Conservation (phyloP, 805 yeast species). For the Candida takata region DNA sequence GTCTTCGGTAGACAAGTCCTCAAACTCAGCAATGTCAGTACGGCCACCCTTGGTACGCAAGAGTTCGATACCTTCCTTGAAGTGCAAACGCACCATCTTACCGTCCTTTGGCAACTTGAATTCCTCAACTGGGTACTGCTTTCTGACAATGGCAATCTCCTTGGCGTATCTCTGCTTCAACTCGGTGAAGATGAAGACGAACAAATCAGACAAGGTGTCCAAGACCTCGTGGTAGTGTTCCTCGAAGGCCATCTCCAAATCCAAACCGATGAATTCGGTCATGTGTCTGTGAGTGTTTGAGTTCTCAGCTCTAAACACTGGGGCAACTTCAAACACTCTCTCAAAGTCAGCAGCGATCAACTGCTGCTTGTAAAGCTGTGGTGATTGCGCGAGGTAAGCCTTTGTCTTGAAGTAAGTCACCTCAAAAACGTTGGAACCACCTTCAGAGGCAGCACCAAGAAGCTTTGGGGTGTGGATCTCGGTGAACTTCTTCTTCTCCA, state of each 20-base stretch:
- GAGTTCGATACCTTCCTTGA: conserved; percentile 85
- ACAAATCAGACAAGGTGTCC: conserved; percentile 58
- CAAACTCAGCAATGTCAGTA: conserved; percentile 68
- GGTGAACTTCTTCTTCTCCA: conserved; percentile 57
- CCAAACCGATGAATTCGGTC: conserved; percentile 98
- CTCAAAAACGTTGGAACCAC: conserved; percentile 96
- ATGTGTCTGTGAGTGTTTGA: conserved; percentile 98
- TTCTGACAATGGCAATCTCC: conserved; percentile 86
- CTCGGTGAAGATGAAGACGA: conserved; percentile 81
- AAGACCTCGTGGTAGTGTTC: conserved; percentile 94
- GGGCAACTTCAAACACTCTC: conserved; percentile 91
- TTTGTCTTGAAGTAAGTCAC: conserved; percentile 86
- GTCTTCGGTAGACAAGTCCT: conserved; percentile 88
- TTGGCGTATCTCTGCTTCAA: conserved; percentile 70
- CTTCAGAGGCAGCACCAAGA: conserved; percentile 93
- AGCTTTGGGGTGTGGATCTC: conserved; percentile 97
- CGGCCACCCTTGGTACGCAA: conserved; percentile 82
- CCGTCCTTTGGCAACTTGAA: conserved; percentile 91
- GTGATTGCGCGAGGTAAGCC: conserved; percentile 95
- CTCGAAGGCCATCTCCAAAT: conserved; percentile 96
- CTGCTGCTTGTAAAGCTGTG: conserved; percentile 97
- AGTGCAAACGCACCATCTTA: conserved; percentile 84
- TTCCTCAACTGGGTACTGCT: conserved; percentile 96
- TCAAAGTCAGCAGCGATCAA: conserved; percentile 97
- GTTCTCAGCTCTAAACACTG: conserved; percentile 98